Percentiles rank a stretch among this genome's conserved stretches.
Conservation (phyloP, 495 filamentous ascomycete genomes). For the Tuber microsphaerosporum region DNA sequence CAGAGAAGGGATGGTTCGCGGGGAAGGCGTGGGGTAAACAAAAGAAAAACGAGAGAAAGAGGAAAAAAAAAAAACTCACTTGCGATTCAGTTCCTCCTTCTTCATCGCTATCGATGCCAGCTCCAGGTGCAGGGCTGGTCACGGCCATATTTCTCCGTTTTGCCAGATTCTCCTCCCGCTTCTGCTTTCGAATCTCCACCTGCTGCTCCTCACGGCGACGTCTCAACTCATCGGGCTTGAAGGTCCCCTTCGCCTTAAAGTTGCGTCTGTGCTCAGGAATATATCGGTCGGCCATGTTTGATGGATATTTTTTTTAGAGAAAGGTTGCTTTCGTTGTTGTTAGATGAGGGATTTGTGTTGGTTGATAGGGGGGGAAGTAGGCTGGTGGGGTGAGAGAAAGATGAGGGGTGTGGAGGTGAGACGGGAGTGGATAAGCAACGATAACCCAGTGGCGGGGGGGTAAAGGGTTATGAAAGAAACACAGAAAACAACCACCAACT, state of each 20-base stretch:
- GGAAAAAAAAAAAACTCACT: conserved; percentile 56
- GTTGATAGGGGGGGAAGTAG: conserved; percentile 14
- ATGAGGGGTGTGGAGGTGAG: conserved; percentile 31
- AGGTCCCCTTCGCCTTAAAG: conserved; percentile 97
- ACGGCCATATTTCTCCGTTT: conserved; percentile 92
- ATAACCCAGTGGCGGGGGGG: conserved; percentile 34
- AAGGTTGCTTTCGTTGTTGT: conserved; percentile 39
- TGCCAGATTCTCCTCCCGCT: conserved; percentile 96
- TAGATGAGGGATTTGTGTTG: conserved; percentile 40
- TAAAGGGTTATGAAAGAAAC: not conserved
- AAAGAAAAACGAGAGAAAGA: conserved; percentile 22
- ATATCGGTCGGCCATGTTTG: conserved; percentile 90
- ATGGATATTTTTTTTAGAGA: conserved; percentile 36
- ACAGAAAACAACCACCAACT: not conserved
- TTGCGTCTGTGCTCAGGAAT: conserved; percentile 99
- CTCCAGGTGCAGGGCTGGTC: conserved; percentile 67
- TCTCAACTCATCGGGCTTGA: conserved; percentile 97
- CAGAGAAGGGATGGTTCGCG: conserved; percentile 1
- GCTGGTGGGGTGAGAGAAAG: conserved; percentile 33
- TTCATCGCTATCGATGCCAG: conserved; percentile 93
- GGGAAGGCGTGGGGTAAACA: conserved; percentile 8
- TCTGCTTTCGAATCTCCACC: conserved; percentile 96
- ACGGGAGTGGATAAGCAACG: conserved; percentile 33
- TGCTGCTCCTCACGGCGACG: conserved; percentile 98
- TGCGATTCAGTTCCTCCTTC: conserved; percentile 93